phyloP scores from a whole-genome alignment of 768 basidiomycete genomes.

The Mrakia blollopis region DNA sequence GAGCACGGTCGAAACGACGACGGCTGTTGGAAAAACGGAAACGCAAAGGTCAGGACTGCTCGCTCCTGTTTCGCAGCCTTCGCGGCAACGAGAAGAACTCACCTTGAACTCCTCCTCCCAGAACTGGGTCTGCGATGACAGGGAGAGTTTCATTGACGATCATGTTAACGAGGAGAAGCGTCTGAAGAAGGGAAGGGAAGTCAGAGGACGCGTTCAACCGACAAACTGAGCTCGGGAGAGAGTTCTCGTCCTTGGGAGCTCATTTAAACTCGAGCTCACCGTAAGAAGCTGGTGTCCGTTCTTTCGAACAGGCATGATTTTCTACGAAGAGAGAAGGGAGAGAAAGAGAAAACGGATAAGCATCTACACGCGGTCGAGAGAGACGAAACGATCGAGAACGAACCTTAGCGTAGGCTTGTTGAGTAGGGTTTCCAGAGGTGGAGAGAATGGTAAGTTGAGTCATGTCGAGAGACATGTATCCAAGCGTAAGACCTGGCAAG shows the following conservation, averaged over 20 bases:
- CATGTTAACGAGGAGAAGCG: conserved; percentile 71
- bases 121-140: conserved; percentile 69
- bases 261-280: neutral
- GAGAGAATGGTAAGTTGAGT: conserved; percentile 84
- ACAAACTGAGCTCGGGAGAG: neutral
- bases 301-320: conserved; percentile 79
- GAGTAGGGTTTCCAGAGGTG: conserved; percentile 73
- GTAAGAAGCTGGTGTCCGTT: conserved; percentile 70
- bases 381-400: neutral
- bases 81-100: neutral
- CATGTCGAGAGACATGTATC: conserved; percentile 58
- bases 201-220: conserved; percentile 45
- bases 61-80: neutral
- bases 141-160: conserved; percentile 85
- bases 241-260: neutral
- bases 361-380: neutral
- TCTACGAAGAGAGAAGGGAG: conserved; percentile 37
- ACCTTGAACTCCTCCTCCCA: conserved; percentile 66
- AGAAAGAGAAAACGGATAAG: neutral
- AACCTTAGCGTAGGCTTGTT: conserved; percentile 65
- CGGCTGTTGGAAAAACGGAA: conserved; percentile 46
- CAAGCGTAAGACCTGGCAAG: conserved; percentile 65
- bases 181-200: conserved; percentile 33
- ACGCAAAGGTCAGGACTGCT: neutral
- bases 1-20: conserved; percentile 73